A percentile compares a stretch with the other conserved stretches of the same genome.
Conservation (phyloP, 345 rosid species). For the Camelina sativa region DNA sequence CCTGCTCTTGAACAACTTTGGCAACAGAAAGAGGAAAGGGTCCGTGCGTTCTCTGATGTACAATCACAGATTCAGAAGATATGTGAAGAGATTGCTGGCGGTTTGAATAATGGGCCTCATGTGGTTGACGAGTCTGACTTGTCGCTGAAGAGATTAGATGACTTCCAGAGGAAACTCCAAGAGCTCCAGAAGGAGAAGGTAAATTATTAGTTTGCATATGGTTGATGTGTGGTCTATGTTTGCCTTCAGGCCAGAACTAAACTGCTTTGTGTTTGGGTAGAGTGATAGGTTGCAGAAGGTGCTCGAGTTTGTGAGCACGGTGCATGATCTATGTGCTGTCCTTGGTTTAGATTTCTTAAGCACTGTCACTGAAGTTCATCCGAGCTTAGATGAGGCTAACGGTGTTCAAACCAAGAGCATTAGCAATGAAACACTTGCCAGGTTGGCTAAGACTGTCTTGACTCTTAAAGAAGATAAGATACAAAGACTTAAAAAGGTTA, state of each 20-base stretch:
- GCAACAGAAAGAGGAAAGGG: constrained; percentile 93
- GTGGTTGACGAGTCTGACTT: constrained; percentile 83
- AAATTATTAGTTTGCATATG: not conserved
- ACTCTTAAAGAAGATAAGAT: constrained; percentile 83
- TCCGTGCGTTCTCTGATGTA: constrained; percentile 71
- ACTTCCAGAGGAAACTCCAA: constrained; percentile 74
- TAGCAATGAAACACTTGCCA: constrained; percentile 84
- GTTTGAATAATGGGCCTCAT: constrained; percentile 57
- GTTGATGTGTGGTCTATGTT: not conserved
- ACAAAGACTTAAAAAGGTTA: constrained; percentile 85
- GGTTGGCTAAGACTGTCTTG: constrained; percentile 78
- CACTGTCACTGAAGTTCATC: constrained; percentile 87
- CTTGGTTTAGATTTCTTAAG: constrained; percentile 89
- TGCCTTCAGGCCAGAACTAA: constrained; percentile 12
- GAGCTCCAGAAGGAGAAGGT: constrained; percentile 98
- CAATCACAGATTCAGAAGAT: constrained; percentile 89
- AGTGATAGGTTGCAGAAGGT: constrained; percentile 90
- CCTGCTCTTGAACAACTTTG: constrained; percentile 90
- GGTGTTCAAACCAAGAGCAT: constrained; percentile 81
- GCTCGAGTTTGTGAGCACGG: constrained; percentile 87
- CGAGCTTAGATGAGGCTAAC: constrained; percentile 82
- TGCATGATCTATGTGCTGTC: constrained; percentile 91
- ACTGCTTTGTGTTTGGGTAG: constrained; percentile 50
- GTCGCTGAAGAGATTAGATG: constrained; percentile 79
- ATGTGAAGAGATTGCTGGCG: constrained; percentile 86